phyloP scores from a whole-genome alignment of 1,139 yeast genomes.

The Debaryomycetaceae sp. region DNA sequence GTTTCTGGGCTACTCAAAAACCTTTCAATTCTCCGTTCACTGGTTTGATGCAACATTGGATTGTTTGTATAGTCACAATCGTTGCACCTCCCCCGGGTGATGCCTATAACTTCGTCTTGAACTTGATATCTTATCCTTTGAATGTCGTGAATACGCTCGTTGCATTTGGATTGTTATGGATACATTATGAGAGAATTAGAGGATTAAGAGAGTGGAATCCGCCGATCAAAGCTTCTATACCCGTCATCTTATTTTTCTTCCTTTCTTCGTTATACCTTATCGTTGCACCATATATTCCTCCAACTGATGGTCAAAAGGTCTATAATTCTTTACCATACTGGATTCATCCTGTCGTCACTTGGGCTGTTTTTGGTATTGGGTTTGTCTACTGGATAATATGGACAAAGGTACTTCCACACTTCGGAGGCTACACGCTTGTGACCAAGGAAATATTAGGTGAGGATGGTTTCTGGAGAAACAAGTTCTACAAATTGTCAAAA shows the following conservation, averaged over 20 bases:
- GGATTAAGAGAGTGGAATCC: conserved; percentile 68
- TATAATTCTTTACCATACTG: conserved; percentile 71
- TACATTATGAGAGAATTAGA: conserved; percentile 45
- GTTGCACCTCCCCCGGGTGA: conserved; percentile 51
- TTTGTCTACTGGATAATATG: conserved; percentile 68
- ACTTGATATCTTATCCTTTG: conserved; percentile 49
- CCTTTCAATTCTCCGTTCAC: conserved; percentile 46
- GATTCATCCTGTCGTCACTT: conserved; percentile 78
- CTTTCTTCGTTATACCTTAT: conserved; percentile 68
- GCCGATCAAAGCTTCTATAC: conserved; percentile 65
- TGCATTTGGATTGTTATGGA: conserved; percentile 39
- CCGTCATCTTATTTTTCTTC: conserved; percentile 62
- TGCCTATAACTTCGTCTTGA: conserved; percentile 46
- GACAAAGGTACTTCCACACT: conserved; percentile 56
- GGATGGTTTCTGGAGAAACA: conserved; percentile 73
- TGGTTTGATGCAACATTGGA: conserved; percentile 63
- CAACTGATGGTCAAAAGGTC: conserved; percentile 61
- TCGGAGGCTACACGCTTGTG: conserved; percentile 58
- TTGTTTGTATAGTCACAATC: conserved; percentile 46
- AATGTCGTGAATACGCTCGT: conserved; percentile 49
- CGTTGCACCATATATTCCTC: conserved; percentile 81
- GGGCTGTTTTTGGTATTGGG: conserved; percentile 76
- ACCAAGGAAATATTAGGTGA: conserved; percentile 61
- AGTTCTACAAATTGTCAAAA: conserved; percentile 41
- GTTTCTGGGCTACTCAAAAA: conserved; percentile 41